Conservation (phyloP, 2,329 filamentous ascomycete genomes). For the Microcyclospora pomicola region DNA sequence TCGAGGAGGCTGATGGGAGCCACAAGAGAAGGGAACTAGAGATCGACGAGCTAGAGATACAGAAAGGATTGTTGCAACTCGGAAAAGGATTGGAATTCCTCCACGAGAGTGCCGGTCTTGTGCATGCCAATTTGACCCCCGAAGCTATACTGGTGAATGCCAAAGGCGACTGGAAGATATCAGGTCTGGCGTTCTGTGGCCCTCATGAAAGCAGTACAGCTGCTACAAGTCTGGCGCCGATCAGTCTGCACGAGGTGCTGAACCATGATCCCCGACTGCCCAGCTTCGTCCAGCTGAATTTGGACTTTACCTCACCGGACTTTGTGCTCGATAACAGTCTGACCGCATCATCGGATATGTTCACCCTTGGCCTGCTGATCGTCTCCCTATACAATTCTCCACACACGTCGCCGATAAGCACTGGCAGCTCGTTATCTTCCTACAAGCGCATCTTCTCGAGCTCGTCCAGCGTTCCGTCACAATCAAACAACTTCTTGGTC, state of each 20-base stretch:
- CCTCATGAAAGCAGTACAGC: slow-evolving; percentile 58
- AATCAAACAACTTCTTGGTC: slow-evolving; percentile 65
- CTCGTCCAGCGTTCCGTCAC: slow-evolving; percentile 63
- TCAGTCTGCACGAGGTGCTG: slow-evolving; percentile 70
- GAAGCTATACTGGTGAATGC: slow-evolving; percentile 88
- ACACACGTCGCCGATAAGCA: slow-evolving; percentile 72
- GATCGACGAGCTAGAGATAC: slow-evolving; percentile 92
- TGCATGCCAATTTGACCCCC: slow-evolving; percentile 88
- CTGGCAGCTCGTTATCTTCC: slow-evolving; percentile 63
- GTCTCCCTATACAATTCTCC: slow-evolving; percentile 91
- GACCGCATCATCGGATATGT: slow-evolving; percentile 76
- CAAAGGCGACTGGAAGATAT: slow-evolving; percentile 98
- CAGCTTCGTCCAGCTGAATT: slow-evolving; percentile 66
- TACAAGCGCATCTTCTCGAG: slow-evolving; percentile 77
- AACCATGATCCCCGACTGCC: slow-evolving; percentile 78
- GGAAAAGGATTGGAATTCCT: slow-evolving; percentile 90
- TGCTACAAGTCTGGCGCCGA: slow-evolving; percentile 57
- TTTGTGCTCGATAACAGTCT: slow-evolving; percentile 86
- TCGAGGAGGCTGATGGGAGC: slow-evolving; percentile 63
- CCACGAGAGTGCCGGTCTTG: slow-evolving; percentile 84
- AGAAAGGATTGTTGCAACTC: slow-evolving; percentile 86
- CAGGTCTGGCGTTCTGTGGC: slow-evolving; percentile 79
- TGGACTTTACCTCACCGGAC: slow-evolving; percentile 90
- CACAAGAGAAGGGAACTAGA: slow-evolving; percentile 64
- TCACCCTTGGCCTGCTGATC: slow-evolving; percentile 79